Base-by-base conservation (phyloP, 73 alveolate species). In the Urostyla sp. region DNA sequence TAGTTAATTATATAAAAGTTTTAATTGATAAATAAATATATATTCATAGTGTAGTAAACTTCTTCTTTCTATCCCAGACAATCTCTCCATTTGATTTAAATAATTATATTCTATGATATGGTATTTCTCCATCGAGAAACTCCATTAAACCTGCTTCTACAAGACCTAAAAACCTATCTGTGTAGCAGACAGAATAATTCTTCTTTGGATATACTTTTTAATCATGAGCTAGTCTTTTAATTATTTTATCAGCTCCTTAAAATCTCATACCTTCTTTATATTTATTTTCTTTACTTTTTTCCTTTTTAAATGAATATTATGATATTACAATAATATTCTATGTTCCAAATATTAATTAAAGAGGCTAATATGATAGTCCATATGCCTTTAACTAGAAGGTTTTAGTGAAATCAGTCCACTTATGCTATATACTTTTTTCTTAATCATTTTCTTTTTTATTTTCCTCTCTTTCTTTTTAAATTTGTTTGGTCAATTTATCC, bases 31-130 rank as follows among this genome's bases (percentile, higher is more conserved):
- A 40, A 40, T 40, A 40, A 40, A 11, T 40, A 40, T 11, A 40
- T 10, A 11, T 18, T 58, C 75, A 34, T 4, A 58, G 15, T 7
- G 51, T 40, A 66, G 80, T 48, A 31, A 69, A 69, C 45, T 49
- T 69, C 30, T 69, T 69, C 72, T 69, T 69, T 49, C 83, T 69
- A 27, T 69, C 83, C 83, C 83, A 69, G 16, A 69, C 31, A 16
- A 69, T 28, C 20, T 48, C 83, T 26, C 48, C 83, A 48, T 69
- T 30, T 24, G 55, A 45, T 69, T 69, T 69, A 48, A 48, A 69
- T 23, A 69, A 1, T 30, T 69, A 48, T 7, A 69, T 69, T 69
- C 83, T 69, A 48, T 69, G 83, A 7, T 11, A 48, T 8, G 83
- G 83, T 31, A 69, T 59, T 27, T 69, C 83, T 27, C 83, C 49